Evolutionary conservation across 768 basidiomycete species (phyloP).

Genomic region (Daedaleopsis sinensis): DNA sequence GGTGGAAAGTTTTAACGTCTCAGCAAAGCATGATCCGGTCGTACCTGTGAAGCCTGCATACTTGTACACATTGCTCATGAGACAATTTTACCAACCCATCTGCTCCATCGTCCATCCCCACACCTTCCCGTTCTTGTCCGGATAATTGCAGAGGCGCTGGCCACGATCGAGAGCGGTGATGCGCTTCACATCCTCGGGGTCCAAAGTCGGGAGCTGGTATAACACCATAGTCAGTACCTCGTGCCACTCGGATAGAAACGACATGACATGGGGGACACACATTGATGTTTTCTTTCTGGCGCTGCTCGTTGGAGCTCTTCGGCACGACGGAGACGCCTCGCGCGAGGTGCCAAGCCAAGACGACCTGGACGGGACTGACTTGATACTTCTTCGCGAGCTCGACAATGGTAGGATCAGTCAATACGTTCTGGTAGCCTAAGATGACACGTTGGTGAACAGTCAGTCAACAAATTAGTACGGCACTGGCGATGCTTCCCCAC

Average conservation of each 20-base stretch:
- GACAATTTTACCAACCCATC: conserved; percentile 39
- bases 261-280: conserved; percentile 32
- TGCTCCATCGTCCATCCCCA: conserved; percentile 42
- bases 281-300: conserved; percentile 53
- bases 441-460: too few species aligned
- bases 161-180: conserved; percentile 37
- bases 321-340: conserved; percentile 48
- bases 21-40: not conserved
- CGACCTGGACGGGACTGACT: conserved; percentile 49
- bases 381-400: conserved; percentile 51
- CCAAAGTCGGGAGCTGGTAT: conserved; percentile 35
- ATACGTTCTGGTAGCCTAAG: conserved; percentile 46
- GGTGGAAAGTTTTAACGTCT: too few species aligned
- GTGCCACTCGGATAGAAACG: not conserved
- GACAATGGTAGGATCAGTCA: conserved; percentile 47
- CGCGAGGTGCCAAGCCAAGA: conserved; percentile 54
- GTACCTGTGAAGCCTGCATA: not conserved
- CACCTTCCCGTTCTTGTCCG: conserved; percentile 33
- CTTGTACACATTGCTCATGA: not conserved
- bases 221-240: not conserved
- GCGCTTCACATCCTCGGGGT: conserved; percentile 36
- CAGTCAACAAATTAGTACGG: not conserved
- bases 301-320: conserved; percentile 47
- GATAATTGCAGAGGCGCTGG: conserved; percentile 36
- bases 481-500: conserved; percentile 22